Evolutionary conservation across 2,329 filamentous ascomycete genomes (phyloP), one percentile per base, ranked within the genome.

Genomic region (Botrytis galanthina): DNA sequence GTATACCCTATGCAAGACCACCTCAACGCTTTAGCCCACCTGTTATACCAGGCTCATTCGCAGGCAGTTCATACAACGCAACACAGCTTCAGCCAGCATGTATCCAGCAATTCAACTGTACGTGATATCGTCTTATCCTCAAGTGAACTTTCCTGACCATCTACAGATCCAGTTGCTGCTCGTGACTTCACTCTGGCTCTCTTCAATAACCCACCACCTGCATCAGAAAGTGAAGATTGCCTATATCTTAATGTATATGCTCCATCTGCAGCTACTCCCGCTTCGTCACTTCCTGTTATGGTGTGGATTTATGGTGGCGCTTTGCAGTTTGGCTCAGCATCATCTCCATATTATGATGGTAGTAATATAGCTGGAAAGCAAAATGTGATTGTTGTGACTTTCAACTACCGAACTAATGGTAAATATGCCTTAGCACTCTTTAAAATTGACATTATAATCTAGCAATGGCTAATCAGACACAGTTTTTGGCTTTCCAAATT

Each of bases 1-100:
- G 90, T 35, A 93, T 96, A 73, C 93, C 92, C 3, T 96, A 90
- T 79, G 92, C 92, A 4, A 84, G 92, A 75, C 86, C 92, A 1
- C 93, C 93, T 0, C 85, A 87, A 0, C 89, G 93, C 20, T 86
- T 96, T 54, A 90, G 87, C 79, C 90, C 91, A 10, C 93, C 93
- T 0, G 39, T 59, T 8, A 18, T 7, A 26, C 16, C 63, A 14
- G 39, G 20, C 32, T 32, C 20, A 6, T 73, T 73, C 35, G 29
- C 20, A 8, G 39, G 32, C 26, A 73, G 60, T 32, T 42, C 63
- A 3, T 73, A 73, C n/a, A 57, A 73, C 48, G 71, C 63, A 14
- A 69, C 63, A n/a, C 32, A 39, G 16, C 26, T 73, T 12, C 51
- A 61, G 8, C 51, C 63, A 60, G 37, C 71, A 39, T 73, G 71